phyloP scores from a whole-genome alignment of 139 green algal genomes.

The Chlamydomonas schloesseri region DNA sequence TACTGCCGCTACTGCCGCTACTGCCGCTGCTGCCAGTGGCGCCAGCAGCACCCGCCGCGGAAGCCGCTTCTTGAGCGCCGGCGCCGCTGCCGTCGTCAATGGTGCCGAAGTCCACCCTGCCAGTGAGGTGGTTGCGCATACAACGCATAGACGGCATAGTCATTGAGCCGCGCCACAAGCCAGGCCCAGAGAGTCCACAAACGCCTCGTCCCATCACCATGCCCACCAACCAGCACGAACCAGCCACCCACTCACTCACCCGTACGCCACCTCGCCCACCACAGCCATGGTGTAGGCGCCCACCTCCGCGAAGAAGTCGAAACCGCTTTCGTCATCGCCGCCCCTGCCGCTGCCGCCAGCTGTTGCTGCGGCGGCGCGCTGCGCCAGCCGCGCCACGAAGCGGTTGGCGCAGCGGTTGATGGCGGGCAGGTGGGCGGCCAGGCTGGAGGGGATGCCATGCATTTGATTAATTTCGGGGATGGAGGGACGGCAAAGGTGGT shows the following conservation, averaged over 20 bases:
- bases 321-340: not conserved
- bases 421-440: slow-evolving; percentile 5
- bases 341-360: not conserved
- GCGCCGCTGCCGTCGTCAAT: not conserved
- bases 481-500: not conserved
- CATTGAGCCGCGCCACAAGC: no score
- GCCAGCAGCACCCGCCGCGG: no score
- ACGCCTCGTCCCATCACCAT: no score
- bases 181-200: no score
- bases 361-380: no score
- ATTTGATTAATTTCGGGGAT: no score
- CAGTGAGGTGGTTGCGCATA: no score
- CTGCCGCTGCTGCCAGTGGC: no score
- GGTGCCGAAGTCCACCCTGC: not conserved
- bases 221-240: no score
- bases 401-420: slow-evolving; percentile 1
- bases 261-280: slow-evolving; percentile 6
- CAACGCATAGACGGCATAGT: no score
- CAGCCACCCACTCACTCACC: not conserved
- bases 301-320: not conserved
- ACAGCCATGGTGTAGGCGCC: not conserved
- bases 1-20: no score
- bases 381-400: not conserved
- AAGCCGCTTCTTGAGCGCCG: no score
- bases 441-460: not conserved